Evolutionary conservation across 2,329 filamentous ascomycete species (phyloP).

Genomic region (Calonectria multiphialidica): DNA sequence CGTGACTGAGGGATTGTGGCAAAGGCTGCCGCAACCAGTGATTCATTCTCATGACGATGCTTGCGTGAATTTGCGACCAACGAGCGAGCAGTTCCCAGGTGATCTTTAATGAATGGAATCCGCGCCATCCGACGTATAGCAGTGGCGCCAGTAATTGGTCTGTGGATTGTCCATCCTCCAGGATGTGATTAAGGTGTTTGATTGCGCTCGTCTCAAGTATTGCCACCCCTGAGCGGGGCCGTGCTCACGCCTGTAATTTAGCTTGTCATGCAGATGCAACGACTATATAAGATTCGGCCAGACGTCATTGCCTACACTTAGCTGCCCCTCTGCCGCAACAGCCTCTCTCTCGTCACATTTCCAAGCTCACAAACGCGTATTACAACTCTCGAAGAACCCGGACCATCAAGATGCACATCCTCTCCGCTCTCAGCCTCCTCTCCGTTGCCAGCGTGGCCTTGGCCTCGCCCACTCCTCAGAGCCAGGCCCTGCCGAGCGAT

Average conservation of each 20-base stretch:
- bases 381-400: background rate
- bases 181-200: background rate
- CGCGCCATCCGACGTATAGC: background rate
- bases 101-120: background rate
- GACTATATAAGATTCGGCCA: constrained; percentile 1
- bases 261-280: background rate
- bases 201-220: background rate
- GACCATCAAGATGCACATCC: background rate
- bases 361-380: background rate
- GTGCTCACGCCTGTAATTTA: constrained; percentile 3
- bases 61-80: background rate
- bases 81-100: too few relatives aligned
- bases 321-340: background rate
- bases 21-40: too few relatives aligned
- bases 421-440: background rate
- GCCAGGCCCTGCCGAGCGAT: background rate
- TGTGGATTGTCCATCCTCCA: background rate
- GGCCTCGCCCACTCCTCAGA: background rate
- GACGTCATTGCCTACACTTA: background rate
- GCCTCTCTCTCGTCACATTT: background rate
- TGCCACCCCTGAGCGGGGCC: constrained; percentile 1
- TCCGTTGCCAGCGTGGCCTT: background rate
- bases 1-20: background rate
- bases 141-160: too few relatives aligned
- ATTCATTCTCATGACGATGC: background rate